These are phyloP conservation scores for Eucalyptus sp. DNA, from an alignment of 345 rosid genomes.

Conservation along the genomic window DNA sequence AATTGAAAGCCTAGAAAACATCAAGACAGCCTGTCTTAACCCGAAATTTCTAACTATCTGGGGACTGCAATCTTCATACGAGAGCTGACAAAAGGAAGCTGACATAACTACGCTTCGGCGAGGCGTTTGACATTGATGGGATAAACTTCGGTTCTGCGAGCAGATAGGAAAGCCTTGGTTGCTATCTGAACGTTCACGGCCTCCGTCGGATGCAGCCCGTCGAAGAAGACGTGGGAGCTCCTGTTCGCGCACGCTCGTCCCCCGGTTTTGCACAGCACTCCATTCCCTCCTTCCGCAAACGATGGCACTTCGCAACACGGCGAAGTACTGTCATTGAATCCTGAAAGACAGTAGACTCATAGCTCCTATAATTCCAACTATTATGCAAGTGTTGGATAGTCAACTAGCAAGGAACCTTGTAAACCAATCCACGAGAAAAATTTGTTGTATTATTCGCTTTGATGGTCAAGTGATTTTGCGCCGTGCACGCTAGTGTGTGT, in stretches of 20 bases:
- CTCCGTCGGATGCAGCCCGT: conserved; percentile 59
- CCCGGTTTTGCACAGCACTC: conserved; percentile 18
- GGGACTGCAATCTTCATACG: not conserved
- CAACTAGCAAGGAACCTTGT: not conserved
- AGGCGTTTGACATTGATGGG: conserved; percentile 33
- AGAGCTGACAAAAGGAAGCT: not conserved
- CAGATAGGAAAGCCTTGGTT: conserved; percentile 29
- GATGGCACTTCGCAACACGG: conserved; percentile 26
- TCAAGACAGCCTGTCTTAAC: not conserved
- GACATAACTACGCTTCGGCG: not conserved
- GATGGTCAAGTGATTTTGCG: not conserved
- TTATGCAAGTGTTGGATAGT: not conserved
- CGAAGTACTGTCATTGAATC: not conserved
- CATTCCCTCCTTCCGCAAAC: conserved; percentile 13
- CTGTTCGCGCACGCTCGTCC: conserved; percentile 16
- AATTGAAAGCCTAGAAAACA: not conserved
- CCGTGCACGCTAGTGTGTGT: not conserved
- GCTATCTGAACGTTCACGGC: conserved; percentile 34
- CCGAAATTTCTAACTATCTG: not conserved
- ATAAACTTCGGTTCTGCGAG: conserved; percentile 14
- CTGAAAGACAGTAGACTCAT: not conserved
- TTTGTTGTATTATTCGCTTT: not conserved
- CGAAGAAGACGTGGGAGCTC: conserved; percentile 26
- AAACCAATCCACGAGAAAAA: not conserved
- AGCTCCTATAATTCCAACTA: not conserved